Conservation (phyloP, 129 eudicot genomes). For the Erigeron canadensis region DNA sequence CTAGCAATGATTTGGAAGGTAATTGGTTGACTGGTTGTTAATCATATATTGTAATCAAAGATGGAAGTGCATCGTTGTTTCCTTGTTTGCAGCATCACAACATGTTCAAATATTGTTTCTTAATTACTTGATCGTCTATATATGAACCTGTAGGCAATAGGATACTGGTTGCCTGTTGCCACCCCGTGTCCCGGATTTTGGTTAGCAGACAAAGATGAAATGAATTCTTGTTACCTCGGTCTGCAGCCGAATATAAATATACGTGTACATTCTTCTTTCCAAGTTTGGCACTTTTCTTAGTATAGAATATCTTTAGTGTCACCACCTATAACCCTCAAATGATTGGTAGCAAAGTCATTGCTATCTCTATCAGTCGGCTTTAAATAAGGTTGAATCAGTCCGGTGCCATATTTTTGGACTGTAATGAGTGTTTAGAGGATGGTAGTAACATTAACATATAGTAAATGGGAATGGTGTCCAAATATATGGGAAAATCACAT, state of each 20-base stretch:
- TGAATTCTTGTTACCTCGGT: constrained; percentile 22
- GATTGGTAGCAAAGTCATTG: background rate
- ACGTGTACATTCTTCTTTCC: constrained; percentile 2
- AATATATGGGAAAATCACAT: too few relatives aligned
- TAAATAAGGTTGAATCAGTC: constrained; percentile 20
- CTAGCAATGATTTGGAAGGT: background rate
- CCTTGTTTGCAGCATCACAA: constrained; percentile 7
- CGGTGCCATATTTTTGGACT: constrained; percentile 2
- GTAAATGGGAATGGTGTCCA: too few relatives aligned
- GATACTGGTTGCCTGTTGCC: constrained; percentile 2
- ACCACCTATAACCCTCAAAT: background rate
- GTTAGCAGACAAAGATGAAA: constrained; percentile 14
- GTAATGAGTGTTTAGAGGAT: background rate
- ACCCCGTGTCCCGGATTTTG: background rate
- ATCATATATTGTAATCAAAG: constrained; percentile 8
- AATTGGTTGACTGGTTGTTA: too few relatives aligned
- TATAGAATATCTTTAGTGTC: constrained; percentile 11
- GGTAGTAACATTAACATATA: too few relatives aligned
- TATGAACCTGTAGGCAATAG: constrained; percentile 11
- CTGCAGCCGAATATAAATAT: constrained; percentile 22
- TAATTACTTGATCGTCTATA: background rate
- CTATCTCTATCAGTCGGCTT: constrained; percentile 23
- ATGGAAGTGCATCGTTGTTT: constrained; percentile 13
- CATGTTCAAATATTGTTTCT: background rate
- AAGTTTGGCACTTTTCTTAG: background rate